These are phyloP conservation scores for Hygrocybe punicea DNA, from an alignment of 768 basidiomycete species.

Conservation along the genomic window DNA sequence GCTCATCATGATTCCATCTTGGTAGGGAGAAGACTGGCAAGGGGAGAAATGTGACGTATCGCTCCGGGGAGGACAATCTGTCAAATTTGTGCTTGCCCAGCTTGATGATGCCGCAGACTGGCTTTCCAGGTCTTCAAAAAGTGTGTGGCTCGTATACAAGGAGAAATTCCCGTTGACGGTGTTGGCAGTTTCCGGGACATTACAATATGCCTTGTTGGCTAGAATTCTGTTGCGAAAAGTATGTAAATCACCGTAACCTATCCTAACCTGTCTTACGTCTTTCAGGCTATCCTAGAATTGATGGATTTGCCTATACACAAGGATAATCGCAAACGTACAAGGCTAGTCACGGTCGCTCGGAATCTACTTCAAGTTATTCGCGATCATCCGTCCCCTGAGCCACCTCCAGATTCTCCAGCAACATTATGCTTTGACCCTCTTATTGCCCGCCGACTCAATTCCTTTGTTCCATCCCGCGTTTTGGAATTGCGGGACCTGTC, in stretches of 20 bases:
- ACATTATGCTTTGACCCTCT: constrained; percentile 60
- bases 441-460: constrained; percentile 62
- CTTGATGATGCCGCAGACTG: constrained; percentile 63
- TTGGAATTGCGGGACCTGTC: constrained; percentile 49
- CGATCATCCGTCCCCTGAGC: constrained; percentile 36
- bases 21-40: constrained; percentile 83
- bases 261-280: not conserved
- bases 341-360: constrained; percentile 40
- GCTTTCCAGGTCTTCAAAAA: constrained; percentile 47
- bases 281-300: constrained; percentile 49
- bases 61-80: constrained; percentile 61
- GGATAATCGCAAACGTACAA: constrained; percentile 35
- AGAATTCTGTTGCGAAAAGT: constrained; percentile 62
- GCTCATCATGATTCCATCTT: constrained; percentile 13
- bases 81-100: constrained; percentile 47
- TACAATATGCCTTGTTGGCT: constrained; percentile 50
- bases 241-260: constrained; percentile 3
- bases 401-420: constrained; percentile 45
- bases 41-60: constrained; percentile 83
- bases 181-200: constrained; percentile 41
- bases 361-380: constrained; percentile 42
- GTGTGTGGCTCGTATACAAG: constrained; percentile 25
- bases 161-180: not conserved
- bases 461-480: constrained; percentile 65
- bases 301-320: constrained; percentile 43